A percentile compares a stretch with the other conserved stretches of the same genome.
Conservation (phyloP, 2,329 filamentous ascomycete species). For the Tolypocladium amazonense region DNA sequence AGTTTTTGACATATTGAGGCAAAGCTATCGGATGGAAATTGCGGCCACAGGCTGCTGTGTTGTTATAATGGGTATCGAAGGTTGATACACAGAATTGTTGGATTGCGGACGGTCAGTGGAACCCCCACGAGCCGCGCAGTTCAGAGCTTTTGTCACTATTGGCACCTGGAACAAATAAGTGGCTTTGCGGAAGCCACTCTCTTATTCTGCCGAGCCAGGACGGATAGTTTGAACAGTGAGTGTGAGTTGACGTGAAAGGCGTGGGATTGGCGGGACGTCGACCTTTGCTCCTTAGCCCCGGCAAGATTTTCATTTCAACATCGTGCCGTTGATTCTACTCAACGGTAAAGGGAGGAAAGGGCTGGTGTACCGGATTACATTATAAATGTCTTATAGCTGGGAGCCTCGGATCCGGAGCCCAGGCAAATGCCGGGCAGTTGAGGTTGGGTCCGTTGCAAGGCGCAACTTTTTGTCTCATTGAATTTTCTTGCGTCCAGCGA, state of each 20-base stretch:
- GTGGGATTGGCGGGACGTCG: background rate
- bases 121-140: background rate
- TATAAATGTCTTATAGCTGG: background rate
- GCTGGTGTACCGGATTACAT: background rate
- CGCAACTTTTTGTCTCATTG: background rate
- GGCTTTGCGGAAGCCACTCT: background rate
- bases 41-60: background rate
- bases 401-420: background rate
- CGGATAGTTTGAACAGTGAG: background rate
- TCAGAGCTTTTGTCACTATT: background rate
- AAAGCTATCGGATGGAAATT: background rate
- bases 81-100: background rate
- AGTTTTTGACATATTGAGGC: background rate
- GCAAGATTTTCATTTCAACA: background rate
- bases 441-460: background rate
- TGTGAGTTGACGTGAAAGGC: background rate
- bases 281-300: too few species aligned
- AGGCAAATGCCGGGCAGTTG: background rate
- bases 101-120: background rate
- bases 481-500: background rate
- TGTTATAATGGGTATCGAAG: background rate
- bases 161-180: background rate
- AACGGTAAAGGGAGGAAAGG: background rate
- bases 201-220: background rate
- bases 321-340: background rate